Evolutionary conservation across 73 alveolate species (phyloP).

Genomic region (Paramecium tetraurelia): DNA sequence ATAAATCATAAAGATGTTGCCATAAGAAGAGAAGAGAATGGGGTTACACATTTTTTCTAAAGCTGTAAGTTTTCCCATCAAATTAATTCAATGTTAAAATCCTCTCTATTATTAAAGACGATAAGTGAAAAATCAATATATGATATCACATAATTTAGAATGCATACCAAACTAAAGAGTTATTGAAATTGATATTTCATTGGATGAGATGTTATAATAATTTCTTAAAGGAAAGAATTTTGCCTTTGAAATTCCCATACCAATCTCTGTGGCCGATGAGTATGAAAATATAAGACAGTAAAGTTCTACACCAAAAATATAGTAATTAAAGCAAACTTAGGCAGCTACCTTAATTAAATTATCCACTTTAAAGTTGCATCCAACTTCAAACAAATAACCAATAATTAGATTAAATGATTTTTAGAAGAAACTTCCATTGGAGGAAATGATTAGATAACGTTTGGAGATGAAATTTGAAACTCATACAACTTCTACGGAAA

Average conservation of each 20-base stretch:
- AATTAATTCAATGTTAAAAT: neutral
- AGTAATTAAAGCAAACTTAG: neutral
- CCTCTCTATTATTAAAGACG: neutral
- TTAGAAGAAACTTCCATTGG: neutral
- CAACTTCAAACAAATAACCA: neutral
- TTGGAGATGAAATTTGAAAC: neutral
- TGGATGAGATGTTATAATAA: neutral
- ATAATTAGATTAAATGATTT: neutral
- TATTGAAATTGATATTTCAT: neutral
- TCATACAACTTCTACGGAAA: neutral
- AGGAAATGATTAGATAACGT: neutral
- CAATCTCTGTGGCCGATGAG: neutral
- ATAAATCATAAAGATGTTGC: neutral
- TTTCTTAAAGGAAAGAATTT: slow-evolving; percentile 22
- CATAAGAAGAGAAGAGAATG: neutral
- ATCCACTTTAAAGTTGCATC: neutral
- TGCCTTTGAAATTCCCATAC: slow-evolving; percentile 2
- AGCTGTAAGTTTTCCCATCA: slow-evolving; percentile 12
- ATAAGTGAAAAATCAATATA: neutral
- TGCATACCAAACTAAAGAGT: neutral
- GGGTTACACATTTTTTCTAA: neutral
- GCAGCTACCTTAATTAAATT: neutral
- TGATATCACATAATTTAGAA: neutral
- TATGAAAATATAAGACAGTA: neutral
- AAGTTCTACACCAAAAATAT: neutral